Base-by-base conservation (phyloP, 2,329 filamentous ascomycete genomes). In the Dendryphion nanum region DNA sequence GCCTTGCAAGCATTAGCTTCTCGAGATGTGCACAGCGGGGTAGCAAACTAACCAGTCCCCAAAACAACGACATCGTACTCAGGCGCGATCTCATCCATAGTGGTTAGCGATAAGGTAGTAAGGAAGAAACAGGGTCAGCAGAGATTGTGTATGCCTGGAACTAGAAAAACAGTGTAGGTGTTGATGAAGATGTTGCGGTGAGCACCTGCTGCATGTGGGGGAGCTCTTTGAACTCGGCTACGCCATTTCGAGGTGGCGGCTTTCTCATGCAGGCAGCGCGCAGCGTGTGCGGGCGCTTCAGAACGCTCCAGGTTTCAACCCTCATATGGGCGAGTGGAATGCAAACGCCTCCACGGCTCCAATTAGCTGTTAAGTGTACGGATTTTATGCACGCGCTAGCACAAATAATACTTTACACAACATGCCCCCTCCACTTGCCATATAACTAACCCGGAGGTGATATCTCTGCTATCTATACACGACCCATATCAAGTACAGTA, bases 61-160 rank as follows among this genome's bases (percentile, higher is more conserved):
- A 98, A 82, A 68, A 98, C 93, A 67, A 98, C 83, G 71, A 96
- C 88, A 80, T 98, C 93, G 80, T 98, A 98, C 73, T 96, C 90
- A 67, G 89, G 87, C 56, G 90, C 89, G 67, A 98, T 95, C 73
- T 97, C 93, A 67, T 97, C 93, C 93, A 97, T 97, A 73, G 48
- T 79, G 71, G 50, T 12, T 30, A 32, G 36, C 31, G 20, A 35
- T 20, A 26, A 39, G 32, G 36, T 44, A 44, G 48, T 24, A 31
- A 30, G 37, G 23, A 29, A 38, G 41, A 8, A 35, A 24, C 16
- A 17, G 12, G 15, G 16, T 33, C 12, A 7, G 24, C 12, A 14
- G 30, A n/a, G n/a, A n/a, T n/a, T n/a, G 15, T 38, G 32, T 10
- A 18, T 21, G 28, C 24, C 17, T 26, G 23, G 8, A 8, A 26